Percentiles rank a stretch among this genome's conserved stretches.
Evolutionary conservation across 768 basidiomycete genomes (phyloP).

Genomic region (Leucosporidium yakuticum): DNA sequence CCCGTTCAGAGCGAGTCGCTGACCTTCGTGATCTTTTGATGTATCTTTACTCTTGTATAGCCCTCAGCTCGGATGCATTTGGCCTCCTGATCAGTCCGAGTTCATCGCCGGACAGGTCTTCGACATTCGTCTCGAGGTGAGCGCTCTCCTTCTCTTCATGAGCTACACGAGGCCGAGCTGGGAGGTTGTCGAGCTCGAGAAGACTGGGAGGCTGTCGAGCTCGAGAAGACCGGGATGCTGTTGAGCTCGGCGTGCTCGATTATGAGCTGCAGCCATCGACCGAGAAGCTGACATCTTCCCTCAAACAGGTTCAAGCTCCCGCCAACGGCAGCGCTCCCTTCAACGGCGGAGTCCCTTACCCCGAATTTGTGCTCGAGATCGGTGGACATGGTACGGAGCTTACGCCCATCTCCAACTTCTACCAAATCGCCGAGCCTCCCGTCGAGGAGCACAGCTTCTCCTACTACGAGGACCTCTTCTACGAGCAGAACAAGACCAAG

Average conservation of each 20-base stretch:
- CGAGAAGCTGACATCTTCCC: too few species aligned
- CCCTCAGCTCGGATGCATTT: slow-evolving; percentile 34
- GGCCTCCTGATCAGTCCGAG: slow-evolving; percentile 31
- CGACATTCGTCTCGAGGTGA: slow-evolving; percentile 40
- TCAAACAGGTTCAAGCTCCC: slow-evolving; percentile 42
- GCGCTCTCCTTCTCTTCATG: too few species aligned
- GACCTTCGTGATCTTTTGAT: neutral
- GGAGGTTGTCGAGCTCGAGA: too few species aligned
- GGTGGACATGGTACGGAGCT: slow-evolving; percentile 37
- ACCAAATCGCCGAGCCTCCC: slow-evolving; percentile 37
- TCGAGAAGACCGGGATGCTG: too few species aligned
- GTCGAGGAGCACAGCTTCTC: slow-evolving; percentile 39
- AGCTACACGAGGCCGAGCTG: too few species aligned
- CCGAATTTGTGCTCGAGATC: slow-evolving; percentile 42
- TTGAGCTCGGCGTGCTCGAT: too few species aligned
- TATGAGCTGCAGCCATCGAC: too few species aligned
- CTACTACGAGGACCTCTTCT: slow-evolving; percentile 45
- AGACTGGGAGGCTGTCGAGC: too few species aligned
- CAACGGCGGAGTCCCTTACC: slow-evolving; percentile 42
- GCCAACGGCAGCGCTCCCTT: slow-evolving; percentile 45
- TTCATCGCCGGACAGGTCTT: slow-evolving; percentile 36
- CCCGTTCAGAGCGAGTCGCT: too few species aligned
- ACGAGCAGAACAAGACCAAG: slow-evolving; percentile 37
- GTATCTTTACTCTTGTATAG: too few species aligned
- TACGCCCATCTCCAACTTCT: slow-evolving; percentile 39